phyloP scores from a whole-genome alignment of 306 rosid species.

The Geum urbanum region DNA sequence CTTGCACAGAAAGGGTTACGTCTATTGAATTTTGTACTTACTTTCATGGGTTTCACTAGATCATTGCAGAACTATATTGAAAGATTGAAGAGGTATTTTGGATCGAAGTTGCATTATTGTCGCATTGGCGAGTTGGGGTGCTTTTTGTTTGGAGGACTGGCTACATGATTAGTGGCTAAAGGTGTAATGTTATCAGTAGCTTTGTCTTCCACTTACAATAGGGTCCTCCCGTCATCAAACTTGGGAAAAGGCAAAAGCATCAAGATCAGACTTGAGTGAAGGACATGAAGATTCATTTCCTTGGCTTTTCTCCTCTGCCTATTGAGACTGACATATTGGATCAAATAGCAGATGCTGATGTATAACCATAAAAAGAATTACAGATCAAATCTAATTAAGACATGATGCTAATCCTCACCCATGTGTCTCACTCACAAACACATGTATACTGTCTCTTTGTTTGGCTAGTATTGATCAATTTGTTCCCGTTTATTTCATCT shows the following conservation, averaged over 20 bases:
- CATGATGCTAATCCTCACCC: background rate
- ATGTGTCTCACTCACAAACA: background rate
- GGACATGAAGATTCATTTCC: background rate
- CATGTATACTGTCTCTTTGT: conserved; percentile 1
- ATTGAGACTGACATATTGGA: background rate
- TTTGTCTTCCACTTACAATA: background rate
- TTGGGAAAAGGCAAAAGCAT: background rate
- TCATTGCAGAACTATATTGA: background rate
- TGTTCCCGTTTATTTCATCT: background rate
- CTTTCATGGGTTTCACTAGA: background rate
- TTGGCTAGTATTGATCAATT: background rate
- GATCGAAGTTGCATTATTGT: background rate
- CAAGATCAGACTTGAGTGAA: background rate
- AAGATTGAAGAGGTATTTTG: background rate
- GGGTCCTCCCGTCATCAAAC: background rate
- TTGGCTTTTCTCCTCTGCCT: background rate
- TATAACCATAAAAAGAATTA: background rate
- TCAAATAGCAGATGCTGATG: background rate
- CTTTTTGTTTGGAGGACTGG: background rate
- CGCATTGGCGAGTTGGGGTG: background rate
- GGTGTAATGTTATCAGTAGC: background rate
- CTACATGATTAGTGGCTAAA: background rate
- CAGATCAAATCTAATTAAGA: too few relatives aligned
- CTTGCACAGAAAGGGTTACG: too few relatives aligned
- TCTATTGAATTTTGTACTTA: background rate